Base-by-base conservation (phyloP, 1,139 yeast species). In the Candida dubliniensis region DNA sequence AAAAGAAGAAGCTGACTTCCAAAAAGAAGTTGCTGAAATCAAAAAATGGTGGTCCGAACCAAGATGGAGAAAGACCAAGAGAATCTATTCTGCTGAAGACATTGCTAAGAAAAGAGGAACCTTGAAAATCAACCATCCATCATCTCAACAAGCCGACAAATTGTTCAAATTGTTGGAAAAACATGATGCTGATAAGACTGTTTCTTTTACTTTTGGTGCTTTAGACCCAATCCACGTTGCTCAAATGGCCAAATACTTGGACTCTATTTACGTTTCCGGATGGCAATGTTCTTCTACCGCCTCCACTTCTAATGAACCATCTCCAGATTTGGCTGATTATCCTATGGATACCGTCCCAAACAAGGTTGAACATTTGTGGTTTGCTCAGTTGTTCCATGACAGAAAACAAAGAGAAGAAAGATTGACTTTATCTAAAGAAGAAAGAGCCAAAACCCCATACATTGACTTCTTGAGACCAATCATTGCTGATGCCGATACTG, bases 261-360 rank as follows among this genome's bases (percentile, higher is more conserved):
- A 91, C 69, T 80, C 96, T 24, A 80, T 93, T 58, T 91, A 93
- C 67, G 95, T 91, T 54, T 87, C 96, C 40, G 99, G 99, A 47
- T 91, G 99, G 99, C 98, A 93, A 74, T 90, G 96, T 68, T 90
- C 97, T 43, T 89, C 97, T 31, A 91, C 97, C 42, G 97, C 98
- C 45, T 91, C 97, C 25, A 87, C 96, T 40, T 87, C 96, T 35
- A 91, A 93, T 66, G 98, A 91, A 71, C 98, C 98, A 40, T 88
- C 96, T 35, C 98, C 98, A 48, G 99, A 93, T 77, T 80, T 93
- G 63, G 99, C 98, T 48, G 99, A 93, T 69, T 93, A 93, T 71
- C 98, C 98, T 46, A 87, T 86, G 87, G 97, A 93, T 71, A 93
- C 99, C 35, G 99, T 93, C 49, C 99, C 99, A 62, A 91, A 91